These are phyloP conservation scores for Phoma sp. DNA, from an alignment of 2,329 filamentous ascomycete species.

Conservation along the genomic window DNA sequence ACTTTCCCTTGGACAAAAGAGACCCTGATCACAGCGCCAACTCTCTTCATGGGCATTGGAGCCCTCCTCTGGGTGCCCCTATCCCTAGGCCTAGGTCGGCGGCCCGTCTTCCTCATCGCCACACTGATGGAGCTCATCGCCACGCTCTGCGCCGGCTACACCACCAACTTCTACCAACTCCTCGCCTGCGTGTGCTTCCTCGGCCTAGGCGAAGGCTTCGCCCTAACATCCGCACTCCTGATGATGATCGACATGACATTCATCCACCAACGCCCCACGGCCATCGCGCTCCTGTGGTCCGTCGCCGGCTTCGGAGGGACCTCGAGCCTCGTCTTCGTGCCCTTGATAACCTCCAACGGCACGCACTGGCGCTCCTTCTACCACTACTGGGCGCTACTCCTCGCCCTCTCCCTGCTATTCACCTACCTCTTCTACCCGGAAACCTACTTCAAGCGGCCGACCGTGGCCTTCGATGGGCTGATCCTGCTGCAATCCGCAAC, in stretches of 20 bases:
- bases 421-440: slow-evolving; percentile 46
- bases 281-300: slow-evolving; percentile 46
- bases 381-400: slow-evolving; percentile 35
- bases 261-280: slow-evolving; percentile 47
- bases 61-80: slow-evolving; percentile 49
- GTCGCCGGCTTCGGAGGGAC: slow-evolving; percentile 33
- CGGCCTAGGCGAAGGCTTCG: slow-evolving; percentile 43
- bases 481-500: slow-evolving; percentile 48
- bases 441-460: slow-evolving; percentile 51
- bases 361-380: slow-evolving; percentile 46
- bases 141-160: slow-evolving; percentile 33
- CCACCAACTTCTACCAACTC: slow-evolving; percentile 34
- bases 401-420: slow-evolving; percentile 32
- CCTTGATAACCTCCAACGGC: slow-evolving; percentile 32
- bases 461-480: slow-evolving; percentile 51
- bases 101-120: slow-evolving; percentile 45
- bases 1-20: slow-evolving; percentile 33
- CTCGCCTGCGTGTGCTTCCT: slow-evolving; percentile 40
- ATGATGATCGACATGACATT: slow-evolving; percentile 50
- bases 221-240: slow-evolving; percentile 39
- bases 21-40: slow-evolving; percentile 36
- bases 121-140: slow-evolving; percentile 35
- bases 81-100: slow-evolving; percentile 46
- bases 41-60: slow-evolving; percentile 45
- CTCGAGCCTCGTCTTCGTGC: slow-evolving; percentile 31